Conservation (phyloP, 2,329 filamentous ascomycete genomes). For the Ascomycota sp. region DNA sequence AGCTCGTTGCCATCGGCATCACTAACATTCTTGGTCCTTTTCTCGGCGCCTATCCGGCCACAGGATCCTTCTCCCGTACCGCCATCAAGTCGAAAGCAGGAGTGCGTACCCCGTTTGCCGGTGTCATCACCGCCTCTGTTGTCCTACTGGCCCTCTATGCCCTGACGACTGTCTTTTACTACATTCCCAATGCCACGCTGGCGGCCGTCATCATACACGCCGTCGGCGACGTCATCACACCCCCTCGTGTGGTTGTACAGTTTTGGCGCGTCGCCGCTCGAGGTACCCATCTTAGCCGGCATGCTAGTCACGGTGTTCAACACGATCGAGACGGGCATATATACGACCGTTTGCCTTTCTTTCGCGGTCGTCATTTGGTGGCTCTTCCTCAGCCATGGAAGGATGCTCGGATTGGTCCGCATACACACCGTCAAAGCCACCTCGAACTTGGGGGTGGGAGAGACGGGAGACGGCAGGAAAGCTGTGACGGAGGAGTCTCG, state of each 20-base stretch:
- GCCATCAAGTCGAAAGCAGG: conserved; percentile 91
- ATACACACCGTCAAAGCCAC: conserved; percentile 72
- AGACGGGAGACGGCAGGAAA: conserved; percentile 4
- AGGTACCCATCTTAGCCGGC: conserved; percentile 67
- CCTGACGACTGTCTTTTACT: conserved; percentile 67
- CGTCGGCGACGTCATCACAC: conserved; percentile 67
- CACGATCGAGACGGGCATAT: conserved; percentile 70
- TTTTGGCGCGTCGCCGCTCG: conserved; percentile 74
- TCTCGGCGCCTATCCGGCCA: conserved; percentile 66
- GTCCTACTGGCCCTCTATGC: conserved; percentile 74
- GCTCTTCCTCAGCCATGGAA: conserved; percentile 55
- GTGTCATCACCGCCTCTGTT: conserved; percentile 64
- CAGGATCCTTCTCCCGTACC: conserved; percentile 76
- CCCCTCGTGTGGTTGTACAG: conserved; percentile 65
- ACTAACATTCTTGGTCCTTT: conserved; percentile 60
- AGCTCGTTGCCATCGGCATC: conserved; percentile 58
- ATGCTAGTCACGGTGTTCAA: conserved; percentile 68
- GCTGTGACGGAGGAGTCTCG: conserved; percentile 25
- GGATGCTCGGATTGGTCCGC: conserved; percentile 59
- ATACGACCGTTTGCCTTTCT: conserved; percentile 55
- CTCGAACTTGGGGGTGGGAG: conserved; percentile 24
- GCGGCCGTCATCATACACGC: conserved; percentile 81
- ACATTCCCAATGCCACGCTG: conserved; percentile 60
- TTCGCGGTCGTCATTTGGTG: conserved; percentile 56
- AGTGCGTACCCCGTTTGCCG: conserved; percentile 69